Evolutionary conservation across 192 early-diverging fungal genomes (phyloP).

Genomic region (Linderina pennispora): DNA sequence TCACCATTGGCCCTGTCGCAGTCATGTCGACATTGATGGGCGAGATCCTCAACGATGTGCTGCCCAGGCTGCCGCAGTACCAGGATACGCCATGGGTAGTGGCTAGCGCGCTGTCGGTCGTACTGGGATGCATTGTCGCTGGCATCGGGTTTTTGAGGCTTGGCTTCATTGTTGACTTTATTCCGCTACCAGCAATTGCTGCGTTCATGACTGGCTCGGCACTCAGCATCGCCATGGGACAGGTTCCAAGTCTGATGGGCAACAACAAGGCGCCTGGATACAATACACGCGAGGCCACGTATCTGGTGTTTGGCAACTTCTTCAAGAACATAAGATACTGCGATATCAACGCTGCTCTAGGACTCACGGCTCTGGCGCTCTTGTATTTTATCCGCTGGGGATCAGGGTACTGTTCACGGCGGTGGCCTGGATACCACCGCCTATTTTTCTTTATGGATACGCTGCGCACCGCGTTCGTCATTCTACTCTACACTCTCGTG

Average conservation of each 20-base stretch:
- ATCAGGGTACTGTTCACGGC: not conserved
- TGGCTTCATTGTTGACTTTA: conserved; percentile 1
- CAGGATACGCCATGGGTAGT: not conserved
- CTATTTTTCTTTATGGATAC: not conserved
- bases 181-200: not conserved
- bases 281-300: not conserved
- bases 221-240: not conserved
- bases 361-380: not conserved
- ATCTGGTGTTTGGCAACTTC: not conserved
- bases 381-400: not conserved
- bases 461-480: not conserved
- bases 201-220: not conserved
- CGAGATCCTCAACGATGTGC: conserved; percentile 23
- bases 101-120: not conserved
- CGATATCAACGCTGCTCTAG: not conserved
- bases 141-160: not conserved
- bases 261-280: not conserved
- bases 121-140: not conserved
- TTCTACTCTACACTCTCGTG: not conserved
- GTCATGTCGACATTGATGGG: conserved; percentile 62
- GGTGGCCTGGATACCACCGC: not conserved
- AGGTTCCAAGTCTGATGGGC: not conserved
- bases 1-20: conserved; percentile 59
- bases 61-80: not conserved
- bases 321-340: not conserved